A percentile compares a stretch with the other conserved stretches of the same genome.
Conservation (phyloP, 148 eudicot genomes). For the Cornus controversa region DNA sequence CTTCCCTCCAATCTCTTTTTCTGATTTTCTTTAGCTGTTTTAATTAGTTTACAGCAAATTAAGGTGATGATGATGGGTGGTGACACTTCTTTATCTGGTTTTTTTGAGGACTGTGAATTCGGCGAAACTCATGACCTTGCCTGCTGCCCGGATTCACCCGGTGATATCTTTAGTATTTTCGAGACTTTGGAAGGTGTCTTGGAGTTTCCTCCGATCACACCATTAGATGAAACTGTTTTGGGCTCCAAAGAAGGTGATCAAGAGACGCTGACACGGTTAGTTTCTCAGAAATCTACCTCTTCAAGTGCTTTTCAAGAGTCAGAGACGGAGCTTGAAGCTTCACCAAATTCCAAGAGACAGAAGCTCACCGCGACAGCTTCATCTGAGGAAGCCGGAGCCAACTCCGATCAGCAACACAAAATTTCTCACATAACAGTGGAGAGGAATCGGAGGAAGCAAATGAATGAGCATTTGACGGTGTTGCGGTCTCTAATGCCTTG, state of each 20-base stretch:
- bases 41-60: no score
- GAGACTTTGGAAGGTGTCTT: background rate
- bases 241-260: background rate
- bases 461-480: slow-evolving; percentile 68
- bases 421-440: slow-evolving; percentile 70
- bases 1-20: background rate
- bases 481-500: slow-evolving; percentile 78
- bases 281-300: slow-evolving; percentile 16
- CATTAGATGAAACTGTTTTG: background rate
- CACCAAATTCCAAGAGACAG: slow-evolving; percentile 43
- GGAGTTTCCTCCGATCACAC: background rate
- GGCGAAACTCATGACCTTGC: background rate
- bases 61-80: background rate
- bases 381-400: background rate
- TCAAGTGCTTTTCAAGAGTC: slow-evolving; percentile 11
- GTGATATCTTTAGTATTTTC: background rate
- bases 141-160: no score
- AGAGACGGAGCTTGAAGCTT: slow-evolving; percentile 22
- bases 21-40: background rate
- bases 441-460: slow-evolving; percentile 77
- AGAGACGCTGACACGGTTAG: slow-evolving; percentile 7
- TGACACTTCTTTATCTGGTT: background rate
- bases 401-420: slow-evolving; percentile 34
- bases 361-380: background rate
- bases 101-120: background rate